Percentiles rank a stretch among this genome's conserved stretches.
Evolutionary conservation across 1,139 yeast species (phyloP).

Genomic region (Protomyces inundatus): DNA sequence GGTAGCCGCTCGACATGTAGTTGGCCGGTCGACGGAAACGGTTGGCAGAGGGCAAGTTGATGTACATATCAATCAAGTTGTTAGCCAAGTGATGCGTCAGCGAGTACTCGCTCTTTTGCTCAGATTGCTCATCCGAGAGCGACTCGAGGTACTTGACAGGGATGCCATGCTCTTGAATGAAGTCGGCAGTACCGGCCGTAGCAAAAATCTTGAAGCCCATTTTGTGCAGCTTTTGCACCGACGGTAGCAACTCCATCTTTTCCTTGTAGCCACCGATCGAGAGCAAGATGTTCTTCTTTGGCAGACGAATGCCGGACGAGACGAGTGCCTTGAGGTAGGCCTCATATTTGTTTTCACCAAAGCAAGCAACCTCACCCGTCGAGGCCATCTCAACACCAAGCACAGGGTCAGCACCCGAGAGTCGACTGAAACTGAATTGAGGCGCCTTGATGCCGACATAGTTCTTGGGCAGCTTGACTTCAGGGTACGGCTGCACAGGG

Average conservation of each 20-base stretch:
- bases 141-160: slow-evolving; percentile 95
- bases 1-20: slow-evolving; percentile 95
- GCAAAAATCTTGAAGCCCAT: slow-evolving; percentile 90
- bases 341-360: slow-evolving; percentile 93
- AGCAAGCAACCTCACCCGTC: slow-evolving; percentile 98
- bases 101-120: slow-evolving; percentile 59
- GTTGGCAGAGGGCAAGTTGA: slow-evolving; percentile 93
- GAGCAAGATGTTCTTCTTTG: slow-evolving; percentile 87
- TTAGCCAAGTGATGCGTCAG: slow-evolving; percentile 94
- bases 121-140: slow-evolving; percentile 54
- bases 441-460: slow-evolving; percentile 98
- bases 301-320: slow-evolving; percentile 91
- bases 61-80: slow-evolving; percentile 90
- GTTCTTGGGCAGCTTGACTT: slow-evolving; percentile 67
- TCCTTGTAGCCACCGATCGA: slow-evolving; percentile 98
- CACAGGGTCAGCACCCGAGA: slow-evolving; percentile 98
- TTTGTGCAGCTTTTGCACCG: slow-evolving; percentile 72
- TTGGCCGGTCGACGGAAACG: slow-evolving; percentile 98
- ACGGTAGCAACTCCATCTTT: slow-evolving; percentile 85
- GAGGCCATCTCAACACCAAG: slow-evolving; percentile 99
- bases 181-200: slow-evolving; percentile 98
- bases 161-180: slow-evolving; percentile 86
- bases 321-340: slow-evolving; percentile 92
- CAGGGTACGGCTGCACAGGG: slow-evolving; percentile 84
- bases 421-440: slow-evolving; percentile 93